phyloP scores from a whole-genome alignment of 106 monocot species.

The Dioscorea zingiberensis region DNA sequence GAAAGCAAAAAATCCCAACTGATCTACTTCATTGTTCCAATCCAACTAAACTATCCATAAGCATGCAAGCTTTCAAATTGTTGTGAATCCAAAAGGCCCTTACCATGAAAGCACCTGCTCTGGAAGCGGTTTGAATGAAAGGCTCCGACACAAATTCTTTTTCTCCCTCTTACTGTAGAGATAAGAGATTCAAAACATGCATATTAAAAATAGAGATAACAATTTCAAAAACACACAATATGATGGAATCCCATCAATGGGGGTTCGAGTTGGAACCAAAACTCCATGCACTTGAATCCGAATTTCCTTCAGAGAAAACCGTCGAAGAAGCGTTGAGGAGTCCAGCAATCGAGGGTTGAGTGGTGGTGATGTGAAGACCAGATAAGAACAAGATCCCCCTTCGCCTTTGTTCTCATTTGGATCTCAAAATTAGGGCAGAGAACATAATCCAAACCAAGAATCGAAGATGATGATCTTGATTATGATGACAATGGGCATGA shows the following conservation, averaged over 20 bases:
- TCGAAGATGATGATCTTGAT: no score
- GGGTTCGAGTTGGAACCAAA: background rate
- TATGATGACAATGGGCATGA: no score
- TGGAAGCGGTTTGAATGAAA: conserved; percentile 6
- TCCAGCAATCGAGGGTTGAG: no score
- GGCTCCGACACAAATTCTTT: background rate
- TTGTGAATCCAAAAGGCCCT: background rate
- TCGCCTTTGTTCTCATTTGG: no score
- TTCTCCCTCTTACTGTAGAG: conserved; percentile 10
- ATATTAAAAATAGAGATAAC: background rate
- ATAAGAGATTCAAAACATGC: background rate
- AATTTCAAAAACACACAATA: background rate
- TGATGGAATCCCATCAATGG: background rate
- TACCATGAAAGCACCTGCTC: conserved; percentile 35
- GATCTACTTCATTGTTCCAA: background rate
- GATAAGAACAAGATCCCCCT: no score
- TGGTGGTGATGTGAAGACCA: no score
- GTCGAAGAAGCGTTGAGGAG: no score
- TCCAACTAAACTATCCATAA: background rate
- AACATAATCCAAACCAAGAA: no score
- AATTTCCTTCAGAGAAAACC: conserved; percentile 2
- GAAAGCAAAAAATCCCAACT: background rate
- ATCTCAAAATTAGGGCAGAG: no score
- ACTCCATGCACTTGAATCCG: conserved; percentile 5
- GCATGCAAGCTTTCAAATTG: background rate